Percentiles rank a stretch among this genome's conserved stretches.
Evolutionary conservation across 352 stramenopile genomes (phyloP).

Genomic region (Pythium rhizo-oryzae): DNA sequence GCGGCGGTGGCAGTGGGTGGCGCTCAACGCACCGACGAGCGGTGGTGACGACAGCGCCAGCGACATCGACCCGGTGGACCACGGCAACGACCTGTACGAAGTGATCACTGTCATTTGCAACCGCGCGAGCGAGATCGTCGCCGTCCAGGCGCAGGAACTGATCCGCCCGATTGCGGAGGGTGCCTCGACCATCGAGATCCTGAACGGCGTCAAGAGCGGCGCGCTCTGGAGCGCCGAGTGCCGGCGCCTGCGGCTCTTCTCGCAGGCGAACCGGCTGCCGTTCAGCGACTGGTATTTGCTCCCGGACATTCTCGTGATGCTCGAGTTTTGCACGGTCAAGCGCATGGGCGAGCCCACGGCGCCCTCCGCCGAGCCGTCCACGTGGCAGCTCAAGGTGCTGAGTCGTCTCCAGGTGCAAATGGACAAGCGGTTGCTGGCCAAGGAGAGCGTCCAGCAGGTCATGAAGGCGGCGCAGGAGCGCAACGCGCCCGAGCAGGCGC

Average conservation of each 20-base stretch:
- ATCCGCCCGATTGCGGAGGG: conserved; percentile 47
- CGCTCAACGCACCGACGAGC: neutral
- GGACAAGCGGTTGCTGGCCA: conserved; percentile 55
- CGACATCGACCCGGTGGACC: conserved; percentile 1
- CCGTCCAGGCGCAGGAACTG: conserved; percentile 50
- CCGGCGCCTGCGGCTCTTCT: conserved; percentile 59
- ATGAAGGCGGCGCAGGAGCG: conserved; percentile 45
- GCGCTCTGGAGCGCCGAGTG: conserved; percentile 45
- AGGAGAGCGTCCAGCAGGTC: conserved; percentile 58
- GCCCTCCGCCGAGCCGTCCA: conserved; percentile 15
- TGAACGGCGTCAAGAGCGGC: conserved; percentile 32
- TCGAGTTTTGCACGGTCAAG: conserved; percentile 51
- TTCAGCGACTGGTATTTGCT: conserved; percentile 53
- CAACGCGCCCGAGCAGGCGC: conserved; percentile 32
- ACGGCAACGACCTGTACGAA: conserved; percentile 45
- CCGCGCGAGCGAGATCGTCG: conserved; percentile 50
- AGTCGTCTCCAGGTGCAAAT: conserved; percentile 45
- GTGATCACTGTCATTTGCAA: conserved; percentile 55
- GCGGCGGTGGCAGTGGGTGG: neutral
- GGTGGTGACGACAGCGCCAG: neutral
- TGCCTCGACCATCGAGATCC: conserved; percentile 30
- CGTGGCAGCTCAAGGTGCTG: conserved; percentile 58
- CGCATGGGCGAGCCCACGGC: neutral
- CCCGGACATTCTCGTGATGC: conserved; percentile 33
- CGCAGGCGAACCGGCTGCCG: conserved; percentile 44